These are phyloP conservation scores for Umbelopsis isabellina DNA, from an alignment of 192 early-diverging fungal genomes.

Conservation along the genomic window DNA sequence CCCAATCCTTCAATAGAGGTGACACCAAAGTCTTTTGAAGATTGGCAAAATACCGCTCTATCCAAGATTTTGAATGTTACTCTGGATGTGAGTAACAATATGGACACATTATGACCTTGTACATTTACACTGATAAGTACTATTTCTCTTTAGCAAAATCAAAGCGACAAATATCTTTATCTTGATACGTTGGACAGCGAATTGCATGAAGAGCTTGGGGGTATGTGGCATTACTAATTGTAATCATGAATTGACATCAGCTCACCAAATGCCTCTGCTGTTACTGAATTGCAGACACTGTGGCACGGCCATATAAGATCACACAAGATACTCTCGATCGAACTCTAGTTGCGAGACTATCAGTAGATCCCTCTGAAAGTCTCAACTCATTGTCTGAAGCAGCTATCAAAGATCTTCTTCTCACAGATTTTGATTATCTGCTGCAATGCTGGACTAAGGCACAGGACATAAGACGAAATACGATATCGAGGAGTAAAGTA, in stretches of 20 bases:
- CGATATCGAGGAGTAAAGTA: conserved; percentile 57
- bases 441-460: conserved; percentile 63
- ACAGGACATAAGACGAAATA: conserved; percentile 51
- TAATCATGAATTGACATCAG: background rate
- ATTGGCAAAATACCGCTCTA: conserved; percentile 86
- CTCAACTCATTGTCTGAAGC: conserved; percentile 29
- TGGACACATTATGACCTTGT: too few species aligned
- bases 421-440: conserved; percentile 65
- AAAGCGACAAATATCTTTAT: conserved; percentile 30
- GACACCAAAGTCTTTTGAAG: conserved; percentile 55
- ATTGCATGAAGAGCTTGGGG: conserved; percentile 42
- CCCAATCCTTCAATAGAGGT: conserved; percentile 30
- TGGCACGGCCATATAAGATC: conserved; percentile 50
- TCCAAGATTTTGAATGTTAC: conserved; percentile 79
- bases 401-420: conserved; percentile 37
- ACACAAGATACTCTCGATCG: conserved; percentile 63
- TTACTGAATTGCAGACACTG: conserved; percentile 23
- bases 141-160: background rate
- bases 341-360: conserved; percentile 71
- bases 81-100: conserved; percentile 60
- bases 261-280: background rate
- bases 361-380: conserved; percentile 53
- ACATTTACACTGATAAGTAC: too few species aligned
- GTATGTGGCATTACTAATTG: background rate
- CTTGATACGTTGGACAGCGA: conserved; percentile 35